Evolutionary conservation across 2,329 filamentous ascomycete genomes (phyloP), one percentile per base, ranked within the genome.

Genomic region (Chrysosphaeria jannelii): DNA sequence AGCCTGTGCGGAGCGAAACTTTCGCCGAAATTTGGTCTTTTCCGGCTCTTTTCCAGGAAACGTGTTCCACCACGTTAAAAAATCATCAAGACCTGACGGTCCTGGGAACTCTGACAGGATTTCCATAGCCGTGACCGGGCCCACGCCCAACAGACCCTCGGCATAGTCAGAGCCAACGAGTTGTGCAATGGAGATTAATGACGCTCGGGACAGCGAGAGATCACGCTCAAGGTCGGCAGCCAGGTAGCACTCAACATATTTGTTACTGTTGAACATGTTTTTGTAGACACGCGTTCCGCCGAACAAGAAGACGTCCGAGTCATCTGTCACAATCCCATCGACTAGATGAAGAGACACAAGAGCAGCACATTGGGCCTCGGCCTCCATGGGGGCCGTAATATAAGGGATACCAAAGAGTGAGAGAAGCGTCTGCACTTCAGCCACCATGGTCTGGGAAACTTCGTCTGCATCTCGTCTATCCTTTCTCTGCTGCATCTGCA

Each of bases 221-320:
- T 97, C 88, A 34, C 71, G 71, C 36, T 89, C 75, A 1, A 97
- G 51, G 36, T 97, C 85, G 0, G 50, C 52, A 3, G 65, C 48
- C 7, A 97, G 57, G 39, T 93, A 97, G 45, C 85, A 93, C 46
- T 97, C 85, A 20, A 97, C 85, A 35, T 76, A 89, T 40, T 97
- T 97, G 42, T 85, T 85, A 35, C 76, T 69, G 44, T 91, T 97
- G 53, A 97, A 97, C 78, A 97, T 89, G 49, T 97, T 97, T 44
- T 97, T 97, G 53, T 97, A 97, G 12, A 97, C 71, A 10, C 81
- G 58, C 0, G 78, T 97, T 18, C 85, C 88, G 10, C 85, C 88
- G 41, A 97, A 97, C 1, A 97, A 57, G 37, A 97, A 97, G 1
- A 69, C 88, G 48, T 97, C 85, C 3, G 72, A 88, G 40, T 97